These are phyloP conservation scores for Chloranthus sessilifolius DNA, from an alignment of 164 flowering plant genomes.

Conservation along the genomic window DNA sequence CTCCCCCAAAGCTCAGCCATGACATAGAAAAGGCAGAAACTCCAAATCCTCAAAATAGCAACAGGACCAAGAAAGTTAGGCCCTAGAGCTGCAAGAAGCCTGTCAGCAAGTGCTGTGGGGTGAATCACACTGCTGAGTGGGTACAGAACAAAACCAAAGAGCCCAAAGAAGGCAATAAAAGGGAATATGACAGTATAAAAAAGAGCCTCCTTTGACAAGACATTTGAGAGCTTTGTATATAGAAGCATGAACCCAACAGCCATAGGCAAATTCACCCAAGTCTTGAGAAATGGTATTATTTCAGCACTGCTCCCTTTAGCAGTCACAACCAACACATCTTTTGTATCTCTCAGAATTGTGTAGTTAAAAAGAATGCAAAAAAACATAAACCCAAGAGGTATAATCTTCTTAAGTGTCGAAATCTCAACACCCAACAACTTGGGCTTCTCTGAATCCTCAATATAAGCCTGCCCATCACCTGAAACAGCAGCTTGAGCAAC, in stretches of 20 bases:
- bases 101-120: constrained; percentile 84
- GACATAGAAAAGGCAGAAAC: constrained; percentile 96
- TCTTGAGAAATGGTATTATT: constrained; percentile 89
- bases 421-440: constrained; percentile 73
- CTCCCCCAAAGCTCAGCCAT: constrained; percentile 99
- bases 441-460: constrained; percentile 40
- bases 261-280: constrained; percentile 98
- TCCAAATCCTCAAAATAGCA: constrained; percentile 97
- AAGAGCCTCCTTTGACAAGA: constrained; percentile 82
- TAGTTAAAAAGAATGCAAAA: constrained; percentile 89
- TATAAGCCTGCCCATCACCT: constrained; percentile 39
- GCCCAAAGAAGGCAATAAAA: constrained; percentile 92
- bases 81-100: constrained; percentile 64
- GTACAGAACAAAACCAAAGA: constrained; percentile 86
- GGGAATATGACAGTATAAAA: constrained; percentile 82
- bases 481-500: constrained; percentile 59
- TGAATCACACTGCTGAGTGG: constrained; percentile 75
- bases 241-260: constrained; percentile 90
- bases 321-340: constrained; percentile 92
- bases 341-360: constrained; percentile 89
- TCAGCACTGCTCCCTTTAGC: constrained; percentile 95
- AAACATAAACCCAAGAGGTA: constrained; percentile 96
- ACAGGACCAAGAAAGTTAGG: constrained; percentile 94
- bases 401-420: constrained; percentile 69
- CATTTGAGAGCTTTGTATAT: constrained; percentile 78